Conservation (phyloP, 306 rosid species). For the Hippophae tibetana region DNA sequence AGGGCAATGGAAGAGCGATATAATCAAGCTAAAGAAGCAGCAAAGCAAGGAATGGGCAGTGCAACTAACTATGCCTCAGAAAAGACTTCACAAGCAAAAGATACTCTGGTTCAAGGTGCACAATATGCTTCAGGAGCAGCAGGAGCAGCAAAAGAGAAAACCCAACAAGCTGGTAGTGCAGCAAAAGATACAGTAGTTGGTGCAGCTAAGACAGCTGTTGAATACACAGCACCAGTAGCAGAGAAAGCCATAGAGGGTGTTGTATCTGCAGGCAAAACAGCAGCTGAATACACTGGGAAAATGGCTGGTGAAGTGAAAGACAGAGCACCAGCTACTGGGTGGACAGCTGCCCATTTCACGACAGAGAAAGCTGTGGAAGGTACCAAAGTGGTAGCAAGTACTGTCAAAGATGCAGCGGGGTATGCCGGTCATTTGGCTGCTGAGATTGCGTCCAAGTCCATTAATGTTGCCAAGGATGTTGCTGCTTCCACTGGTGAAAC, state of each 20-base stretch:
- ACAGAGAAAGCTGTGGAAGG: slow-evolving; percentile 55
- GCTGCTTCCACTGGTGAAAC: slow-evolving; percentile 50
- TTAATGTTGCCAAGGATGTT: slow-evolving; percentile 33
- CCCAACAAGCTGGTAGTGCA: slow-evolving; percentile 23
- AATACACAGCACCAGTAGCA: slow-evolving; percentile 25
- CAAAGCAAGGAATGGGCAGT: slow-evolving; percentile 15
- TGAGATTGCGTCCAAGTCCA: slow-evolving; percentile 38
- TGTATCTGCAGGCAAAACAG: slow-evolving; percentile 13
- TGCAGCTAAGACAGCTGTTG: slow-evolving; percentile 13
- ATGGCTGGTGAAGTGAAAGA: slow-evolving; percentile 54
- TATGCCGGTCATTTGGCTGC: slow-evolving; percentile 42
- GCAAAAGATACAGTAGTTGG: slow-evolving; percentile 27
- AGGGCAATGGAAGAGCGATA: slow-evolving; percentile 38
- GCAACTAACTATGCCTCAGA: slow-evolving; percentile 19
- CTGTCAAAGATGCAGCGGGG: slow-evolving; percentile 40
- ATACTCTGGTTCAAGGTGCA: neutral
- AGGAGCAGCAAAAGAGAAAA: slow-evolving; percentile 23
- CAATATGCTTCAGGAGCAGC: slow-evolving; percentile 18
- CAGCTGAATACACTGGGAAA: slow-evolving; percentile 26
- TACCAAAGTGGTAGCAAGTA: slow-evolving; percentile 35
- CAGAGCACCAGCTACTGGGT: slow-evolving; percentile 41
- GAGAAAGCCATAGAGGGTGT: slow-evolving; percentile 24
- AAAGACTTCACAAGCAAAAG: slow-evolving; percentile 20
- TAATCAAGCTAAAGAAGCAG: slow-evolving; percentile 29
- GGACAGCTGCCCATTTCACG: slow-evolving; percentile 54